Base-by-base conservation (phyloP, 768 basidiomycete species). In the Filobasidium wieringae region DNA sequence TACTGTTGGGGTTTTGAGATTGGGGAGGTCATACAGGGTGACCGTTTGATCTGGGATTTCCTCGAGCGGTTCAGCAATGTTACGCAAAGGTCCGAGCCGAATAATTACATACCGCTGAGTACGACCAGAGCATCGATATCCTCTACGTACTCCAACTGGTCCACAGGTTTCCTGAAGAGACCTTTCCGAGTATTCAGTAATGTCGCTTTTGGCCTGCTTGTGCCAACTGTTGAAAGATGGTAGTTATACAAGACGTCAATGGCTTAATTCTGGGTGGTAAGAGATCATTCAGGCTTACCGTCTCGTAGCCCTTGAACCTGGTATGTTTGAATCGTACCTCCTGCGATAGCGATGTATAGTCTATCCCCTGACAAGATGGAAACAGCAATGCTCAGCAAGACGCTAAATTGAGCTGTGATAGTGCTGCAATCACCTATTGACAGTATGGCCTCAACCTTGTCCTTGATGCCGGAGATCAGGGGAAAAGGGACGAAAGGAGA, bases 101-200 rank as follows among this genome's bases (percentile, higher is more conserved):
- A 27, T 31, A 15, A 31, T 14, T 17, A 59, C 79, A 58, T 67
- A 89, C 92, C 92, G 26, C 88, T 86, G 4, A 97, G 79, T 4
- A 87, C 78, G 2, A 88, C 83, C 24, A 99, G 77, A 3, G 87
- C 86, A 65, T 88, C 85, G n/a, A 87, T 80, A 64, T 89, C 87
- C 61, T 84, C 84, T 62, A 96, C 79, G 53, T 84, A 85, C 0
- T 84, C 88, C 2, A 99, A 76, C 68, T 92, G 89, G 55, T 97
- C 93, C 40, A 99, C 86, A n/a, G 40, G 45, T 19, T 45, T 53
- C 32, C 55, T 49, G 11, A 37, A 15, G n/a, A 57, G 11, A 2
- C 43, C 55, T 47, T 52, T 61, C 47, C 51, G 53, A 1, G 56
- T 62, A 27, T 22, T 54, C 1, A 59, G 22, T 14, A 58, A 36